Evolutionary conservation across 352 stramenopile genomes (phyloP), one percentile per base, ranked within the genome.

Genomic region (Phytophthora nicotianae): DNA sequence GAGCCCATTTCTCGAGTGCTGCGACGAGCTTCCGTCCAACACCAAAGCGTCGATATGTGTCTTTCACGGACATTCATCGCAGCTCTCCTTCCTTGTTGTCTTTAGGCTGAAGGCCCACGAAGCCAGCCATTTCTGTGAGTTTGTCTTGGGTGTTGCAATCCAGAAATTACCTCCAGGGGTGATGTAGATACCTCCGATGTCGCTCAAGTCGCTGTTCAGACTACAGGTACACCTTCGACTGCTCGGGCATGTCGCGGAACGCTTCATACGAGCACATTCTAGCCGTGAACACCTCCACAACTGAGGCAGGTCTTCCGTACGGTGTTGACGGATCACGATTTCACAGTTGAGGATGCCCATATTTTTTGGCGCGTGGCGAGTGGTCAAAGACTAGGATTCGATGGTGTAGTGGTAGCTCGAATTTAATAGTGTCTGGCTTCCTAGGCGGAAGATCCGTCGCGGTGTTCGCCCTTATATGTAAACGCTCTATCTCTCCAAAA

Each of bases 21-120:
- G n/a, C 7, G 17, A 88, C 57, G 6, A 88, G 64, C 13, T 66
- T 40, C 9, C 65, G 68, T 0, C 66, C 76, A 14, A 88, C 41
- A 20, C 76, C 74, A 17, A 62, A 68, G 11, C 75, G 72, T 8
- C 68, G 71, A 16, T 65, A 62, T 10, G 64, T 67, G 23, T 50
- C n/a, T 52, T 73, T 66, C 24, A 86, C 76, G 1, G 76, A 84
- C 72, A 88, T 68, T 46, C 79, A 72, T 1, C 79, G 69, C 45
- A 75, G 29, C 32, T 67, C 59, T 23, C 56, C 72, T 43, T 76
- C 65, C 11, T 51, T 21, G 7, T 68, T 40, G 17, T 49, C 19
- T 43, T 77, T 76, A 7, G 20, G 21, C 49, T 79, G 62, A 4
- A 81, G 55, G 1, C 58, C 70, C 32, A 79, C 70, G 21, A 79